phyloP scores from a whole-genome alignment of 768 basidiomycete species.

The Hemileccinum rubropunctum region DNA sequence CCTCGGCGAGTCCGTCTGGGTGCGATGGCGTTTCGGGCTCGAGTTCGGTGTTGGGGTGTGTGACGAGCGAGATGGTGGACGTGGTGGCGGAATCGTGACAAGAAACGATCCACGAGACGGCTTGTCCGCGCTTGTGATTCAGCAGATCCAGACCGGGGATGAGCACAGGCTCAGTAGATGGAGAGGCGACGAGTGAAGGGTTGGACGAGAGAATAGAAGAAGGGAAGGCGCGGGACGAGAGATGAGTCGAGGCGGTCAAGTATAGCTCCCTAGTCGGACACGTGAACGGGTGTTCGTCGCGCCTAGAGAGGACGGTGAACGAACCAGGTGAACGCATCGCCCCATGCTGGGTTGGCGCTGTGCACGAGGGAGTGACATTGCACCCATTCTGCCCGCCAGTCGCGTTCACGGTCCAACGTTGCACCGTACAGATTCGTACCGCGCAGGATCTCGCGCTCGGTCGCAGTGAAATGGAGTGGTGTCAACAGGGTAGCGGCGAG shows the following conservation, averaged over 20 bases:
- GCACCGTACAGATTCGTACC: constrained; percentile 85
- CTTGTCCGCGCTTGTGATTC: constrained; percentile 79
- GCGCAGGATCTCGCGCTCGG: constrained; percentile 63
- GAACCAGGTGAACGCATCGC: constrained; percentile 64
- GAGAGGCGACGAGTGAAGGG: constrained; percentile 50
- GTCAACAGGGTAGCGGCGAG: constrained; percentile 54
- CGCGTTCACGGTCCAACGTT: constrained; percentile 58
- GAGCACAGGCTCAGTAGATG: constrained; percentile 68
- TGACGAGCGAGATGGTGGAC: constrained; percentile 56
- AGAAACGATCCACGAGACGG: constrained; percentile 78
- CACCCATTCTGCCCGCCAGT: constrained; percentile 64
- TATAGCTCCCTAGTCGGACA: constrained; percentile 60
- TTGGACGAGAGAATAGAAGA: constrained; percentile 67
- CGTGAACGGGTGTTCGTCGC: constrained; percentile 21
- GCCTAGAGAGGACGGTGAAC: constrained; percentile 16
- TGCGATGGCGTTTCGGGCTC: background rate
- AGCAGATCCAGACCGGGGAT: constrained; percentile 85
- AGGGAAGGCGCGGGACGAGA: constrained; percentile 89
- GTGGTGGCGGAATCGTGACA: constrained; percentile 26
- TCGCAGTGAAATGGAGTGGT: constrained; percentile 63
- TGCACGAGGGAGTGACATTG: constrained; percentile 46
- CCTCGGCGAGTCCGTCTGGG: constrained; percentile 31
- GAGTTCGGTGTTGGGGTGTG: constrained; percentile 39
- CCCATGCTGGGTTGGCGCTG: constrained; percentile 40
- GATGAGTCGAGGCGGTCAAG: constrained; percentile 67